Evolutionary conservation across 2,329 filamentous ascomycete species (phyloP).

Genomic region (Plectosphaerella sp.): DNA sequence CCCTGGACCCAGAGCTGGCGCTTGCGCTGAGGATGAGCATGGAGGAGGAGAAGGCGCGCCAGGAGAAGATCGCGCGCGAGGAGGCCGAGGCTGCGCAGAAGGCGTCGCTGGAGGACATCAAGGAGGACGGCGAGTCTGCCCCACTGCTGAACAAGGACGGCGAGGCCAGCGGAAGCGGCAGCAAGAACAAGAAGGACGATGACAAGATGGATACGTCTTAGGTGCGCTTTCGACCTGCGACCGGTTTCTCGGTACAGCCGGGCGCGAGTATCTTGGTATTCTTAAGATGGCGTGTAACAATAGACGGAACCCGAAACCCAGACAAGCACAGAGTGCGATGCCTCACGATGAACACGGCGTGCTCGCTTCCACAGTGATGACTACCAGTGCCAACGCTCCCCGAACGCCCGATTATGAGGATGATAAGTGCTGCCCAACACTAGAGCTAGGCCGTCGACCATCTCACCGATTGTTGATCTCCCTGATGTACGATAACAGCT

Average conservation of each 20-base stretch:
- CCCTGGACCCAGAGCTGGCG: constrained; percentile 87
- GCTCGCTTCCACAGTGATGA: background rate
- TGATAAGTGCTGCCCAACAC: background rate
- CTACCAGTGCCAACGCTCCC: background rate
- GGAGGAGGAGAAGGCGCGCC: constrained; percentile 93
- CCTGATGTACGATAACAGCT: constrained; percentile 75
- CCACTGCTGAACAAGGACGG: constrained; percentile 61
- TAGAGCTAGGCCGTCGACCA: background rate
- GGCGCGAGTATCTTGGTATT: background rate
- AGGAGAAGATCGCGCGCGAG: constrained; percentile 78
- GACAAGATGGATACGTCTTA: constrained; percentile 93
- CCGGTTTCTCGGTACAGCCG: background rate
- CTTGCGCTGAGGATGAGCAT: constrained; percentile 94
- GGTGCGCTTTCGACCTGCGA: constrained; percentile 4
- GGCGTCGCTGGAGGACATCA: constrained; percentile 73
- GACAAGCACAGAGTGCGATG: background rate
- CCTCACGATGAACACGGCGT: background rate
- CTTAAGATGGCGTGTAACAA: background rate
- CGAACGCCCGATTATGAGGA: background rate
- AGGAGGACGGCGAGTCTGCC: constrained; percentile 70
- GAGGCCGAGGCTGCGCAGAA: constrained; percentile 71
- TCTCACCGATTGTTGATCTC: constrained; percentile 57
- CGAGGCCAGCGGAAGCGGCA: constrained; percentile 58
- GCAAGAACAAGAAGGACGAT: constrained; percentile 43
- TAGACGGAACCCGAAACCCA: background rate